These are phyloP conservation scores for Fomitopsis pinicola DNA, from an alignment of 1,284 basidiomycete genomes.

Conservation along the genomic window DNA sequence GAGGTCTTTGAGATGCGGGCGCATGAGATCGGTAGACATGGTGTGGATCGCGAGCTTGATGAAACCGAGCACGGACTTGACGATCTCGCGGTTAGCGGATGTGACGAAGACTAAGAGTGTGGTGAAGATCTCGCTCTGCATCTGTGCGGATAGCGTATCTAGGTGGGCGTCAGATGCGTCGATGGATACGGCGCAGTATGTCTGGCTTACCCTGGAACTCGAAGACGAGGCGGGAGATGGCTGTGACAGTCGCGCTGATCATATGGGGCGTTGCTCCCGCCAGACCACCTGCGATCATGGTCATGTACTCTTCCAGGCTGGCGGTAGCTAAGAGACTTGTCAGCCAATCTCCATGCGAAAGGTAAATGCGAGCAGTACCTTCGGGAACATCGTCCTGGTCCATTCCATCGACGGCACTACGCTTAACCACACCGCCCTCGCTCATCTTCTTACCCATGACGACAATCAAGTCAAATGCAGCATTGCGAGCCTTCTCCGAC, in stretches of 20 bases:
- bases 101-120: conserved; percentile 89
- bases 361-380: conserved; percentile 31
- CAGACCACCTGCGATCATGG: conserved; percentile 95
- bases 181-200: neutral
- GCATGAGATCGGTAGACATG: conserved; percentile 67
- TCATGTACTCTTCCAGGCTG: conserved; percentile 89
- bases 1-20: conserved; percentile 71
- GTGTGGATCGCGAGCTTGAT: conserved; percentile 93
- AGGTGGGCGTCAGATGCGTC: neutral
- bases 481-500: conserved; percentile 87
- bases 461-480: conserved; percentile 89
- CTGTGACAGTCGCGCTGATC: conserved; percentile 96
- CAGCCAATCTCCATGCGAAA: neutral
- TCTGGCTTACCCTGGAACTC: conserved; percentile 81
- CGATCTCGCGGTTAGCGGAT: conserved; percentile 95
- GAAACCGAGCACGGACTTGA: conserved; percentile 94
- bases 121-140: conserved; percentile 82
- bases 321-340: conserved; percentile 54
- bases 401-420: conserved; percentile 77
- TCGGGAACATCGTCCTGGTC: conserved; percentile 63
- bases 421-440: conserved; percentile 80
- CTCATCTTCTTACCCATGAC: conserved; percentile 94
- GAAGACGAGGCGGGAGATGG: conserved; percentile 90
- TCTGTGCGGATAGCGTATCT: conserved; percentile 74
- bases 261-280: conserved; percentile 95